These are phyloP conservation scores for Fusarium sp. DNA, from an alignment of 2,329 filamentous ascomycete genomes.

Conservation along the genomic window DNA sequence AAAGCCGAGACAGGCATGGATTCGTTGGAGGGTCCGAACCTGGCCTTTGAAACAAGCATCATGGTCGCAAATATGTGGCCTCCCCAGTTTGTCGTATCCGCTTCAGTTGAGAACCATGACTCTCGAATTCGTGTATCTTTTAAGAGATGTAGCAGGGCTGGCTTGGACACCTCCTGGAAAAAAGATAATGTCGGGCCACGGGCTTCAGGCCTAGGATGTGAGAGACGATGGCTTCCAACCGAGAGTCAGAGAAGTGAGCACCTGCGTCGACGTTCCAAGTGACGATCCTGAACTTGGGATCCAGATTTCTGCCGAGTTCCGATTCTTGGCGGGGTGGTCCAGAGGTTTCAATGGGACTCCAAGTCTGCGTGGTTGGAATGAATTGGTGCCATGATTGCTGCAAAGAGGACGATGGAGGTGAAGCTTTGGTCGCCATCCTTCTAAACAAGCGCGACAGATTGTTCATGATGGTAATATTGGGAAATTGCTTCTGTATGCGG, in stretches of 20 bases:
- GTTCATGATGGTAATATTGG: not conserved
- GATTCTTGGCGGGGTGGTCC: conserved; percentile 20
- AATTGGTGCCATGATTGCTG: conserved; percentile 15
- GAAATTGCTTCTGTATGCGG: conserved; percentile 14
- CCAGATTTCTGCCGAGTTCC: conserved; percentile 32
- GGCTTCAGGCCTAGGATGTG: conserved; percentile 20
- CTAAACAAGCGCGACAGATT: not conserved
- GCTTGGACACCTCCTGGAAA: conserved; percentile 23
- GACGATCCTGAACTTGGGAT: conserved; percentile 31
- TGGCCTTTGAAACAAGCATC: conserved; percentile 42
- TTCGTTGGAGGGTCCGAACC: conserved; percentile 31
- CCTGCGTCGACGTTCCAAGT: conserved; percentile 49
- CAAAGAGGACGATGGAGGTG: not conserved
- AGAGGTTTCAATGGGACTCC: conserved; percentile 9
- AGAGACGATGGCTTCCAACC: conserved; percentile 44
- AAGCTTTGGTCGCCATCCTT: not conserved
- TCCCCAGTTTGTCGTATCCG: conserved; percentile 35
- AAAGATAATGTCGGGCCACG: conserved; percentile 8
- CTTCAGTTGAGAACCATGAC: conserved; percentile 47
- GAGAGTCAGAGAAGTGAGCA: conserved; percentile 13
- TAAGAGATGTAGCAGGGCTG: conserved; percentile 40
- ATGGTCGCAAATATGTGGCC: conserved; percentile 41
- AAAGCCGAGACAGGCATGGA: conserved; percentile 11
- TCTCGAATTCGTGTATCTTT: conserved; percentile 38
- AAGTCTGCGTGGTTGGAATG: conserved; percentile 9